Evolutionary conservation across 495 filamentous ascomycete genomes (phyloP).

Genomic region (Tuber magnatum): DNA sequence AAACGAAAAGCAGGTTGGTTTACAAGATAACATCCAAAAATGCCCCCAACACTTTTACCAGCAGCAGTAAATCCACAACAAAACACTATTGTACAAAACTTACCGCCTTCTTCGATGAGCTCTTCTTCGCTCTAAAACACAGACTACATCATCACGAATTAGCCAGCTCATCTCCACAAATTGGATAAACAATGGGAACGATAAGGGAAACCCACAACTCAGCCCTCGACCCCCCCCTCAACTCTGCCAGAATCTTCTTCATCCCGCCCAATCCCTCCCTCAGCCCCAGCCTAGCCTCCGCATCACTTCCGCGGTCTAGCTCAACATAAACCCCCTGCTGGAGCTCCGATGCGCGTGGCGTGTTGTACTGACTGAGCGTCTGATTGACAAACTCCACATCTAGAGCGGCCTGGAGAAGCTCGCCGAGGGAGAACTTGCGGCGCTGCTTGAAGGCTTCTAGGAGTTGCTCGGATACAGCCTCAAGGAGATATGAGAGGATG

Average conservation of each 20-base stretch:
- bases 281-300: slow-evolving; percentile 66
- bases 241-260: slow-evolving; percentile 70
- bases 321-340: slow-evolving; percentile 86
- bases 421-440: slow-evolving; percentile 61
- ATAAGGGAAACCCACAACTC: slow-evolving; percentile 54
- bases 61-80: background rate
- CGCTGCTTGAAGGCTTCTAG: slow-evolving; percentile 63
- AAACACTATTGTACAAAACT: background rate
- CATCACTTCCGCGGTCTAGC: slow-evolving; percentile 77
- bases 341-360: slow-evolving; percentile 65
- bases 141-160: slow-evolving; percentile 16
- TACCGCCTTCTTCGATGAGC: background rate
- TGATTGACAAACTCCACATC: slow-evolving; percentile 96
- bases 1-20: background rate
- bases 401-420: slow-evolving; percentile 90
- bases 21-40: background rate
- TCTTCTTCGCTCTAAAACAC: slow-evolving; percentile 39
- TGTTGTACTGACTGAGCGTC: slow-evolving; percentile 78
- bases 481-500: slow-evolving; percentile 72
- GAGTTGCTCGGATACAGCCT: slow-evolving; percentile 63
- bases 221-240: slow-evolving; percentile 72
- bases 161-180: background rate
- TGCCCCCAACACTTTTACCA: background rate
- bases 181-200: background rate
- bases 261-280: slow-evolving; percentile 85